Evolutionary conservation across 1,284 basidiomycete species (phyloP), one percentile per base, ranked within the genome.

Genomic region (Thecaphora frezii): DNA sequence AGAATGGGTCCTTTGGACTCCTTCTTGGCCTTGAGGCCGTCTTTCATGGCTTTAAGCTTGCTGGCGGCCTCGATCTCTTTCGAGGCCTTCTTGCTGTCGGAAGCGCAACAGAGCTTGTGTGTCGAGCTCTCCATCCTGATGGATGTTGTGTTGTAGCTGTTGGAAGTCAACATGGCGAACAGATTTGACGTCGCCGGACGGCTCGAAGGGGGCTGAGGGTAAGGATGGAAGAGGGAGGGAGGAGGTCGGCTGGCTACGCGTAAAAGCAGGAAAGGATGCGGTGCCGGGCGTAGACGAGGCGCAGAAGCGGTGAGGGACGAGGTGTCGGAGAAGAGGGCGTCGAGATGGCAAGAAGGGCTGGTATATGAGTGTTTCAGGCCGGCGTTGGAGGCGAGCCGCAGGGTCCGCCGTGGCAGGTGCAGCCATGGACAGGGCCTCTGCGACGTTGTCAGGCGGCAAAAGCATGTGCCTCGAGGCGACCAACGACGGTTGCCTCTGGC

Each of bases 1-100:
- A 66, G 63, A 46, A 66, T 66, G 23, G 63, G 58, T 25, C 63
- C 63, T 46, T 66, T 66, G 48, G 63, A 60, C 47, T 66, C 63
- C 33, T 66, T 66, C 37, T 51, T 60, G 1, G 63, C 54, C 49
- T 66, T 66, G 54, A 51, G 49, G 24, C 47, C 43, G 28, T 58
- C 63, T 58, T 66, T 66, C 41, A 66, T 46, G 46, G 63, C 56
- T 47, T 66, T 66, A 42, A 45, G 49, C 52, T 60, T 66, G 46
- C 54, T 54, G 46, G 63, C 58, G 39, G 58, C 48, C 52, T 66
- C 63, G 33, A 66, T 54, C 45, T 60, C 58, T 13, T 13, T 5
- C 7, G 13, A 7, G 41, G 60, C 51, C 63, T 60, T 60, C 50
- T 66, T 66, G 46, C 50, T 50, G 47, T 66, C 63, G 19, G 51